Evolutionary conservation across 108 stramenopile species (phyloP), one percentile per base, ranked within the genome.

Genomic region (Skeletonema costatum): DNA sequence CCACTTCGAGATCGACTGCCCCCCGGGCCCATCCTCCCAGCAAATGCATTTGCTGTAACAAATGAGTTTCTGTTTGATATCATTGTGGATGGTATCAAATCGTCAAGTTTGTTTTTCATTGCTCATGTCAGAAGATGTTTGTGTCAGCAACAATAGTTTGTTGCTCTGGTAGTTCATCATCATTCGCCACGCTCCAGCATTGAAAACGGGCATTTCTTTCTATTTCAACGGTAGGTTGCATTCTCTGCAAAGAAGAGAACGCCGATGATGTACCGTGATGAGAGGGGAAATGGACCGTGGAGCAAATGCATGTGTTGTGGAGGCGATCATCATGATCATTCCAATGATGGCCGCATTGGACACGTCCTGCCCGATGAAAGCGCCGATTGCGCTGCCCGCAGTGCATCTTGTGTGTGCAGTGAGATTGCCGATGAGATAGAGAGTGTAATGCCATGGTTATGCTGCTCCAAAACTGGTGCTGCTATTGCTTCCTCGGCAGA

Each of bases 11-110:
- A 19, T 64, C 60, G 8, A 60, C 5, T 60, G 32, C 21, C 56
- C 17, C 21, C 56, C 17, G 32, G 12, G 60, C 21, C 60, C 60
- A 60, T 60, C 32, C 64, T 65, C 19, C 10, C 39, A 42, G 1
- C 35, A 19, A 3, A 16, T 25, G 25, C 25, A 35, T 35, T 65
- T 39, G 64, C 6, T 65, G 17, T 4, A 38, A 65, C 50, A 51
- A 51, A 51, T 51, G 50, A 51, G 5, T 51, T 39, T 10, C 33
- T 65, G 33, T 8, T 19, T 16, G 38, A 3, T 12, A 38, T 65
- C 64, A 65, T 35, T 6, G 64, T 42, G 3, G 64, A 65, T 19
- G 64, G 64, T 39, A 65, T 33, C 64, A 65, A 65, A 65, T 65
- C 41, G 36, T 65, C 64, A 14, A 65, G 39, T 65, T 33, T 33